A percentile compares a stretch with the other conserved stretches of the same genome.
Evolutionary conservation across 768 basidiomycete species (phyloP).

Genomic region (Sarcodon aspratus): DNA sequence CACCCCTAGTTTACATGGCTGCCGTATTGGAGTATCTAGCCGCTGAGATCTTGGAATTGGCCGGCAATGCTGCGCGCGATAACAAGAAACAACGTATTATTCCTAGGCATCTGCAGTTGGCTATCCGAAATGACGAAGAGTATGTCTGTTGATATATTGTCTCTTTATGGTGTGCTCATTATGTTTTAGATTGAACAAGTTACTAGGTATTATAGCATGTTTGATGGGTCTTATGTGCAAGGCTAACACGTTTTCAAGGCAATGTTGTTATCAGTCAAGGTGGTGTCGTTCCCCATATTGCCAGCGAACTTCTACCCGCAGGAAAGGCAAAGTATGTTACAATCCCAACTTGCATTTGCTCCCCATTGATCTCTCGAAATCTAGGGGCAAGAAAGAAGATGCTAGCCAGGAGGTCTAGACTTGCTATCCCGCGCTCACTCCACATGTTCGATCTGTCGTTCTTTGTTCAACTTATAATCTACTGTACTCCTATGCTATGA

Average conservation of each 20-base stretch:
- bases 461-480: background rate
- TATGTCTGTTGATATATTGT: conserved; percentile 17
- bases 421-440: background rate
- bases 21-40: conserved; percentile 82
- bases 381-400: conserved; percentile 36
- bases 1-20: conserved; percentile 57
- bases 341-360: no score
- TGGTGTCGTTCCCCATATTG: conserved; percentile 60
- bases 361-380: conserved; percentile 12
- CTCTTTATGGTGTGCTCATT: background rate
- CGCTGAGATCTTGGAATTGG: conserved; percentile 80
- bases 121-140: conserved; percentile 71
- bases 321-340: no score
- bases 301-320: conserved; percentile 33
- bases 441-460: background rate
- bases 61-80: conserved; percentile 69
- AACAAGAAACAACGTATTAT: conserved; percentile 79
- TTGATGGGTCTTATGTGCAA: background rate
- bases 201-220: conserved; percentile 23
- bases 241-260: background rate
- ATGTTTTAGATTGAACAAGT: conserved; percentile 36
- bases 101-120: conserved; percentile 67
- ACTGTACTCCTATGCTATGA: background rate
- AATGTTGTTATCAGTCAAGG: conserved; percentile 66
- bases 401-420: conserved; percentile 38